Evolutionary conservation across 345 rosid species (phyloP).

Genomic region (Eucalyptus cloeziana): DNA sequence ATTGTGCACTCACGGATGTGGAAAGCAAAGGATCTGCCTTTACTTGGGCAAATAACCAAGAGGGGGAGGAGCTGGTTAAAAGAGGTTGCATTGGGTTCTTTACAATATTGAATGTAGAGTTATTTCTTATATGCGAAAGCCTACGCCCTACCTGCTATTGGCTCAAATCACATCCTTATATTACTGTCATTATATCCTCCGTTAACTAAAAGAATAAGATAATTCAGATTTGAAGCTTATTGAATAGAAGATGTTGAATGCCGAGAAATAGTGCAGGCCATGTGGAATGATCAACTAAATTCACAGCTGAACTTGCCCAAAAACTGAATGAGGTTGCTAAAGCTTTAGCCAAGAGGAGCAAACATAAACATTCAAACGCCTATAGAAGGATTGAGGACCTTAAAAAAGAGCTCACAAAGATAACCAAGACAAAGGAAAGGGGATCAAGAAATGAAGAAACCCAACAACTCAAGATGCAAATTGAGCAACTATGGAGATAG

Average conservation of each 20-base stretch:
- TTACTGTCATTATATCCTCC: not conserved
- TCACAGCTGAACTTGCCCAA: not conserved
- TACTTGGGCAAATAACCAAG: not conserved
- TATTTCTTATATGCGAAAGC: no score
- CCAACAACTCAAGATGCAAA: not conserved
- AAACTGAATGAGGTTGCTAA: not conserved
- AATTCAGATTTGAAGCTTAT: not conserved
- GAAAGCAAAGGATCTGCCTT: not conserved
- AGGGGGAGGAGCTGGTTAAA: not conserved
- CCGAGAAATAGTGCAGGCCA: no score
- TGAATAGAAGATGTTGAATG: no score
- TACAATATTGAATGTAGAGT: not conserved
- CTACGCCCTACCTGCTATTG: not conserved
- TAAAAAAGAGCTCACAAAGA: not conserved
- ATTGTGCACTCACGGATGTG: not conserved
- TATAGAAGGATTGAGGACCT: not conserved
- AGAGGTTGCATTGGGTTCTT: not conserved
- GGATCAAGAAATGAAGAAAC: not conserved
- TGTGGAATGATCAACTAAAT: not conserved
- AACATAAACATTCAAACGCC: not conserved
- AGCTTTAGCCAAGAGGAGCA: not conserved
- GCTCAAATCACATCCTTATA: not conserved
- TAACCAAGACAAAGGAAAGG: no score
- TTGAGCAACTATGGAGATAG: no score
- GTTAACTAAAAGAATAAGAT: no score